Base-by-base conservation (phyloP, 2,329 filamentous ascomycete species). In the Teratosphaeria epicoccoides region DNA sequence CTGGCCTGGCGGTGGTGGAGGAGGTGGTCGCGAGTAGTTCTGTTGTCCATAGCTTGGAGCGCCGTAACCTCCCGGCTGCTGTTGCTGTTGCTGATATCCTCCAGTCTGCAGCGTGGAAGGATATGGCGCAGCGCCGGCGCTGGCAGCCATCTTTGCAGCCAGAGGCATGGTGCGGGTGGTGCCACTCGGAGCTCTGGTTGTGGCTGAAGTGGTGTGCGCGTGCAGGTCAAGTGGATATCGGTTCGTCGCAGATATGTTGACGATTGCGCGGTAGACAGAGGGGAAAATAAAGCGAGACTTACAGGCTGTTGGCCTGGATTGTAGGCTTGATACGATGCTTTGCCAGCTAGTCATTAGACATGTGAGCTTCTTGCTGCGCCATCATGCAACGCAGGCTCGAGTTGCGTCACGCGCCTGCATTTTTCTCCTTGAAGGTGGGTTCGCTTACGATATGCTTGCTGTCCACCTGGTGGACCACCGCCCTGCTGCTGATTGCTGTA, bases 281-380 rank as follows among this genome's bases (percentile, higher is more conserved):
- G 55, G 52, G 37, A 47, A 52, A 52, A 52, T 24, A 55, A 49
- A 44, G 26, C 43, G 47, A 47, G 37, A 62, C 60, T 61, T 59
- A 63, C 61, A 55, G 43, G 29, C 6, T 55, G 53, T 45, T 49
- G 46, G 23, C 43, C 40, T 7, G 59, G 58, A 51, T n/a, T n/a
- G n/a, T 64, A 81, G 58, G 78, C 73, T 70, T 81, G 77, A 68
- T 81, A 81, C 62, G 73, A 71, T 55, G 66, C 68, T 59, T 76
- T 73, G 49, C 70, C 68, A 59, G 60, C 59, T 63, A 55, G 60
- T 59, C 53, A n/a, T n/a, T 52, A 48, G 56, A 51, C 12, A 24
- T 24, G 44, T 46, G 23, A 46, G 25, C 23, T 24, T 17, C 44
- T 46, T 46, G 44, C 44, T 28, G 44, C 44, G 44, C 44, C 44